Evolutionary conservation across 768 basidiomycete species (phyloP), one percentile per base, ranked within the genome.

Genomic region (Termitomyces bulborhizus): DNA sequence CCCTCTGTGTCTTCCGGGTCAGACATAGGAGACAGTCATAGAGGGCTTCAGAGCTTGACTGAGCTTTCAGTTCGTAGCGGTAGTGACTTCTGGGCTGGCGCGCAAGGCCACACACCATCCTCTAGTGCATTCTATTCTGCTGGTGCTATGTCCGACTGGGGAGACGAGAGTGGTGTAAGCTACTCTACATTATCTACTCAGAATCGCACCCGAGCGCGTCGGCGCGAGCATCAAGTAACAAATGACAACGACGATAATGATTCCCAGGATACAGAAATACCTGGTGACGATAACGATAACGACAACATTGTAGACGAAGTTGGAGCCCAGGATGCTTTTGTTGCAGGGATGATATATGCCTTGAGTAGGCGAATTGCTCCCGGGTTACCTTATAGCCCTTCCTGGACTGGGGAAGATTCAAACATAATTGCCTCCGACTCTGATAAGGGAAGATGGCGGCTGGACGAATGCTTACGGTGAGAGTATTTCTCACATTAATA

Each of bases 271-370:
- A 85, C 83, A 0, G 82, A 85, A 64, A 76, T 71, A 50, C 79
- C 79, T 16, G 73, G 66, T 32, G 52, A 68, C 36, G 65, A 70
- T 26, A 64, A 72, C 8, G 65, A 62, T 3, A 72, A 72, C 45
- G 77, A 75, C 16, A 74, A 73, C 26, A 69, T 79, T 2, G 71
- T 83, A 7, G 90, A 90, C 63, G 89, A 91, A 60, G 79, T 85
- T 9, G 89, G 89, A 1, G 85, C 86, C 1, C 86, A 91, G 60
- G 85, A 88, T 55, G 90, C 89, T 3, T 91, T 91, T 61, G 80
- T 90, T n/a, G 85, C 87, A 0, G 91, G 90, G 7, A 92, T 93
- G 89, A 87, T 93, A 53, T 93, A 82, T 67, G 82, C 90, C 0
- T 65, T 93, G 60, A 90, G 85, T 53, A 72, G 89, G 60, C 76